Evolutionary conservation across 1,139 yeast genomes (phyloP).

Genomic region (Blastobotrys arbuscula): DNA sequence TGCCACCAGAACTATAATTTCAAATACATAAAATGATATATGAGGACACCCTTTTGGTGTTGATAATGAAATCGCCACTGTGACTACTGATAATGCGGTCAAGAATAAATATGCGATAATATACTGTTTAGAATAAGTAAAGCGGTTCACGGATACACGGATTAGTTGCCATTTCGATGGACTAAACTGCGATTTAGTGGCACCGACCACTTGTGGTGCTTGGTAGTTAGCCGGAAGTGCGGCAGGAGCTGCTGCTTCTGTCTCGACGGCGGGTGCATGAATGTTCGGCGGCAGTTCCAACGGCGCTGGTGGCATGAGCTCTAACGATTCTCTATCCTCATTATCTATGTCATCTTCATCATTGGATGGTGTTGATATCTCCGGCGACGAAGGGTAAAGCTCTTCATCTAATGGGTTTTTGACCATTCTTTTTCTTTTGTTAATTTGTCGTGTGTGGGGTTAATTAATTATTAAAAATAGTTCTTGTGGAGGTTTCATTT

Average conservation of each 20-base stretch:
- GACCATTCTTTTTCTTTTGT: neutral
- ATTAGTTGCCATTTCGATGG: constrained; percentile 17
- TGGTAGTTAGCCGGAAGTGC: neutral
- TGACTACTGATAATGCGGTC: constrained; percentile 17
- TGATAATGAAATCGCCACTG: constrained; percentile 19
- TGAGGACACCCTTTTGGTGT: constrained; percentile 21
- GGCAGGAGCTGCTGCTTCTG: neutral
- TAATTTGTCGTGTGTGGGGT: too few relatives aligned
- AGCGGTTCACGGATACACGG: constrained; percentile 18
- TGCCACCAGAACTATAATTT: constrained; percentile 18
- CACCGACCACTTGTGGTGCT: neutral
- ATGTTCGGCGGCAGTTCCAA: neutral
- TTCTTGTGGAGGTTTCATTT: too few relatives aligned
- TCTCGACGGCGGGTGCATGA: neutral
- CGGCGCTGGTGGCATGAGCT: constrained; percentile 2
- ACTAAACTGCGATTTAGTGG: constrained; percentile 17
- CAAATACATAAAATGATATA: constrained; percentile 11
- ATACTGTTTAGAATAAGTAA: constrained; percentile 21
- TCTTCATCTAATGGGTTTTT: constrained; percentile 9
- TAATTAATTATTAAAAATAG: too few relatives aligned
- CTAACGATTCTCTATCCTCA: constrained; percentile 1
- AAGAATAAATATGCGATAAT: constrained; percentile 17
- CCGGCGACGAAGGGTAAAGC: constrained; percentile 4
- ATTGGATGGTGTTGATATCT: neutral
- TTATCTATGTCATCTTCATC: neutral